Evolutionary conservation across 1,284 basidiomycete genomes (phyloP).

Genomic region (Naganishia albida): DNA sequence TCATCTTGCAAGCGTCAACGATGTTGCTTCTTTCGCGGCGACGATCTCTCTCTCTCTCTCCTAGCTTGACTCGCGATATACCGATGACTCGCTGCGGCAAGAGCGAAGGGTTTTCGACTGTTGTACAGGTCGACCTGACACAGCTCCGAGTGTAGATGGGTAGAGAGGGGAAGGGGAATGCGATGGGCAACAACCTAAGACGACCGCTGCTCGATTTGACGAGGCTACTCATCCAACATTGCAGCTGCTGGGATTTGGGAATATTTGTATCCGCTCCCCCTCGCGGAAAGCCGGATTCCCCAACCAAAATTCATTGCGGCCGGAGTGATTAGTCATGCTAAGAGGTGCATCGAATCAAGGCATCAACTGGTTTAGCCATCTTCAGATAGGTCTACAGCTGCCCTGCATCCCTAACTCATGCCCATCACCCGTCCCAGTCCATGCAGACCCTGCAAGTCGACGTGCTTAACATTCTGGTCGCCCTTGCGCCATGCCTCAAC

Average conservation of each 20-base stretch:
- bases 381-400: neutral
- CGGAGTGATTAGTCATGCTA: slow-evolving; percentile 2
- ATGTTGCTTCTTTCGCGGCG: neutral
- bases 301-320: slow-evolving; percentile 3
- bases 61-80: too few species aligned
- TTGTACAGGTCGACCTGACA: neutral
- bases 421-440: slow-evolving; percentile 31
- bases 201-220: too few species aligned
- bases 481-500: slow-evolving; percentile 48
- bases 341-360: neutral
- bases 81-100: neutral
- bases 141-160: neutral
- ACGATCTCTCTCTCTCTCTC: neutral
- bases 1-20: slow-evolving; percentile 19
- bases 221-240: too few species aligned
- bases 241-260: neutral
- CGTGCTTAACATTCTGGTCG: slow-evolving; percentile 27
- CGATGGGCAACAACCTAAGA: neutral
- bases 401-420: slow-evolving; percentile 17
- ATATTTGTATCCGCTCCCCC: neutral
- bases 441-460: slow-evolving; percentile 13
- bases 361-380: neutral
- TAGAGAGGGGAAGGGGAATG: slow-evolving; percentile 2
- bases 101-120: neutral
- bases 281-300: neutral